Conservation (phyloP, 495 filamentous ascomycete genomes). For the Oidiodendron maius region DNA sequence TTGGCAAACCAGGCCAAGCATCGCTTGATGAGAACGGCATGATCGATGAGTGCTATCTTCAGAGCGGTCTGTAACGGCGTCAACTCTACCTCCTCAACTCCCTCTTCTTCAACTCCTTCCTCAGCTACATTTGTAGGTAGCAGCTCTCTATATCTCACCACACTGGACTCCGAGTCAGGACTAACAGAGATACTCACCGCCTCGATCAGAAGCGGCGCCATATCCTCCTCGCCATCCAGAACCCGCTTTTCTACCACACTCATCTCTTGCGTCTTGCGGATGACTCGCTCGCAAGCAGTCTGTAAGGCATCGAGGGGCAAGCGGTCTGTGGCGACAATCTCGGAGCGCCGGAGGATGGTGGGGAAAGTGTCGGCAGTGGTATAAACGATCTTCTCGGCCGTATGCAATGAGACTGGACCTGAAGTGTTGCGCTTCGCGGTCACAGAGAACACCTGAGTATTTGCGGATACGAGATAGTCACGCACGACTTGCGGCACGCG, state of each 20-base stretch:
- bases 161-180: conserved; percentile 57
- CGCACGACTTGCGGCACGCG: conserved; percentile 76
- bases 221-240: conserved; percentile 66
- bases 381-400: conserved; percentile 82
- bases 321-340: conserved; percentile 56
- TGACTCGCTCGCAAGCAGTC: conserved; percentile 85
- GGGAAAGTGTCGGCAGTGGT: conserved; percentile 83
- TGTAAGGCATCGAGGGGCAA: conserved; percentile 34
- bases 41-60: conserved; percentile 79
- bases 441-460: conserved; percentile 66
- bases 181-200: conserved; percentile 69
- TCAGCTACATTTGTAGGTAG: conserved; percentile 34
- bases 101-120: conserved; percentile 30
- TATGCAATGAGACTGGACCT: conserved; percentile 62
- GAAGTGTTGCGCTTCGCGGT: conserved; percentile 61
- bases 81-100: conserved; percentile 43
- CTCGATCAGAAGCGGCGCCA: conserved; percentile 57
- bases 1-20: conserved; percentile 65
- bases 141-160: conserved; percentile 69
- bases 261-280: conserved; percentile 85
- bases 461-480: conserved; percentile 74
- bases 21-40: conserved; percentile 80
- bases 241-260: conserved; percentile 65
- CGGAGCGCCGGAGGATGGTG: conserved; percentile 82
- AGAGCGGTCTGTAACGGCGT: conserved; percentile 77